Evolutionary conservation across 768 basidiomycete species (phyloP).

Genomic region (Pleurotus giganteus): DNA sequence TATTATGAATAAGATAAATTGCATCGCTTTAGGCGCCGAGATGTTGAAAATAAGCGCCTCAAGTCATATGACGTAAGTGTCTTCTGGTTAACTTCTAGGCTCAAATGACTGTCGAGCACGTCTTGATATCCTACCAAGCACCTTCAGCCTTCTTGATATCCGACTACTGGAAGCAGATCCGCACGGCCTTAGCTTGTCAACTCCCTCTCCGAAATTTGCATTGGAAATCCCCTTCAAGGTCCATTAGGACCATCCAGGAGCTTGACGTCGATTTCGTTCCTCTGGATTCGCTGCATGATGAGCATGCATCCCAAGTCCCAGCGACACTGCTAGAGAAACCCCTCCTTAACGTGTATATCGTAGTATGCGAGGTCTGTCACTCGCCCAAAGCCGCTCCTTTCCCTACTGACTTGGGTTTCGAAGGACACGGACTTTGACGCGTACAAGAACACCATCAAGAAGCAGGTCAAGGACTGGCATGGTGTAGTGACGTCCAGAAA

Average conservation of each 20-base stretch:
- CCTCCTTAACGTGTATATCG: conserved; percentile 81
- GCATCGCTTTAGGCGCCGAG: no score
- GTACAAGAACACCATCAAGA: conserved; percentile 75
- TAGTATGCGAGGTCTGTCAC: conserved; percentile 78
- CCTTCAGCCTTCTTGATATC: conserved; percentile 64
- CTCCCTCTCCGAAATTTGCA: conserved; percentile 88
- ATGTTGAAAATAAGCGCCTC: no score
- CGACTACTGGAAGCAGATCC: conserved; percentile 70
- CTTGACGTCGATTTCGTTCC: conserved; percentile 74
- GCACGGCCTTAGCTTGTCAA: conserved; percentile 62
- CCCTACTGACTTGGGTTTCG: conserved; percentile 5
- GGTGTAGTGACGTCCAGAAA: conserved; percentile 58
- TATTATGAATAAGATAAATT: no score
- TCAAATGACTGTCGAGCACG: conserved; percentile 36
- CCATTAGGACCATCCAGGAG: conserved; percentile 85
- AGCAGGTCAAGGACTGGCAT: conserved; percentile 94
- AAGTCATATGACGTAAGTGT: no score
- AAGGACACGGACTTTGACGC: conserved; percentile 66
- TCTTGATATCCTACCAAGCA: conserved; percentile 68
- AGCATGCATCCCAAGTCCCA: conserved; percentile 72
- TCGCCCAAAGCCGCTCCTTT: neutral
- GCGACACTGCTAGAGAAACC: conserved; percentile 83
- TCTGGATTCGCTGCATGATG: conserved; percentile 67
- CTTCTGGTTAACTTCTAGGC: no score
- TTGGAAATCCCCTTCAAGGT: conserved; percentile 79